Base-by-base conservation (phyloP, 2,329 filamentous ascomycete species). In the Pyricularia sp. region DNA sequence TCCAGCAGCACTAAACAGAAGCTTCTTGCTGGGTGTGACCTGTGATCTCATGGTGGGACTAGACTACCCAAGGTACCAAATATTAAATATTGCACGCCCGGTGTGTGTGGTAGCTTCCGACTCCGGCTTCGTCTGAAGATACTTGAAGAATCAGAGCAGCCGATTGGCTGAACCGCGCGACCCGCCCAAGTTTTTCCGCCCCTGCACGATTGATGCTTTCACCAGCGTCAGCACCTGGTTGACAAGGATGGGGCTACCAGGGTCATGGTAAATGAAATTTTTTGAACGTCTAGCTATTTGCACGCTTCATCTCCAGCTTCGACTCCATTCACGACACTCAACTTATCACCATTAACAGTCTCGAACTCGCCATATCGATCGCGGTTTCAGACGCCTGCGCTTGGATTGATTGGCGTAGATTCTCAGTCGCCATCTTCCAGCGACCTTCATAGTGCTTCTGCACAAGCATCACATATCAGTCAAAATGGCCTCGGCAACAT, bases 401-500 rank as follows among this genome's bases (percentile, higher is more conserved):
- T 49, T 49, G 40, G 40, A 49, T 49, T 49, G 19, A 49, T 49
- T 49, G 40, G 40, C 40, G 40, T 49, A 49, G 16, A 49, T 49
- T 59, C 26, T 28, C 55, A 59, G 55, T 59, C 55, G 55, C 24
- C 55, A 59, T 28, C 24, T 26, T 26, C 55, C 26, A 28, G 24
- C 26, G 55, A 59, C 24, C 13, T 12, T 7, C 55, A 28, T 24
- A 59, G 28, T 59, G 55, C 55, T 6, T 30, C 55, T 22, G 55
- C 55, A 59, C 40, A 49, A 49, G n/a, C 40, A 49, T 49, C 40
- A 49, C n/a, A 49, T 49, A 19, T 16, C 33, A 61, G 61, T 73
- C 75, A 78, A 72, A 72, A 85, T 85, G 82, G 79, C 81, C 67
- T 77, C 81, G 71, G 16, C 63, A 35, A 59, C 64, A 24, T 65